Conservation (phyloP, 768 basidiomycete genomes). For the Tulasnella sp. region DNA sequence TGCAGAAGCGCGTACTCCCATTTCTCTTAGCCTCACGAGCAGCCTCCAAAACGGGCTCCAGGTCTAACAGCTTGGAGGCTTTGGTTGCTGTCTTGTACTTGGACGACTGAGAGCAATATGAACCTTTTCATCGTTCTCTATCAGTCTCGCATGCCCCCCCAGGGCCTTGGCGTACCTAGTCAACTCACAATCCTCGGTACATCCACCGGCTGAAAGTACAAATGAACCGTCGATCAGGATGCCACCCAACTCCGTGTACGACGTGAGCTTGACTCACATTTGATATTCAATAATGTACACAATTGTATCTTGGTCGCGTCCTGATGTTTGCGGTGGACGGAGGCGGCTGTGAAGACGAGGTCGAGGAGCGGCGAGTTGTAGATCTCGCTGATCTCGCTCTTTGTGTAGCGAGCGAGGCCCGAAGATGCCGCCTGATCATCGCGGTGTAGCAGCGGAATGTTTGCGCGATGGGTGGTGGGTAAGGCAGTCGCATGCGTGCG, state of each 20-base stretch:
- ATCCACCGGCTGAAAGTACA: slow-evolving; percentile 65
- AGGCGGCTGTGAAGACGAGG: slow-evolving; percentile 75
- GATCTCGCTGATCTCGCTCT: slow-evolving; percentile 69
- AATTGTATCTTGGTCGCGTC: slow-evolving; percentile 87
- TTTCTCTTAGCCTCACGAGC: slow-evolving; percentile 91
- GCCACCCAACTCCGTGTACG: neutral
- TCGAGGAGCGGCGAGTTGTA: slow-evolving; percentile 82
- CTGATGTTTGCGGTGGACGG: slow-evolving; percentile 75
- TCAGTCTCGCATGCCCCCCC: too few species aligned
- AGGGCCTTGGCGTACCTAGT: neutral
- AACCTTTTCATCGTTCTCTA: slow-evolving; percentile 41
- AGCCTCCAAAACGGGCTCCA: slow-evolving; percentile 87
- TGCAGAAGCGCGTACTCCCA: slow-evolving; percentile 95
- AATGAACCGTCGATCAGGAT: slow-evolving; percentile 3
- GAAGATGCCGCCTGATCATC: too few species aligned
- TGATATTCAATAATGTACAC: slow-evolving; percentile 97
- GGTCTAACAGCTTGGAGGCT: slow-evolving; percentile 74
- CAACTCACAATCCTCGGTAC: slow-evolving; percentile 81
- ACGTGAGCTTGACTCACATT: slow-evolving; percentile 47
- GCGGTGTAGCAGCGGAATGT: too few species aligned
- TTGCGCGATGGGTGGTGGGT: too few species aligned
- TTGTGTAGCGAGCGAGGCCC: slow-evolving; percentile 24
- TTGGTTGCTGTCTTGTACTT: slow-evolving; percentile 80
- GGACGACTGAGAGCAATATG: slow-evolving; percentile 97
- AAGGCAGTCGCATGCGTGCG: too few species aligned